phyloP scores from a whole-genome alignment of 2,329 filamentous ascomycete genomes.

The Arthrinium phaeospermum region DNA sequence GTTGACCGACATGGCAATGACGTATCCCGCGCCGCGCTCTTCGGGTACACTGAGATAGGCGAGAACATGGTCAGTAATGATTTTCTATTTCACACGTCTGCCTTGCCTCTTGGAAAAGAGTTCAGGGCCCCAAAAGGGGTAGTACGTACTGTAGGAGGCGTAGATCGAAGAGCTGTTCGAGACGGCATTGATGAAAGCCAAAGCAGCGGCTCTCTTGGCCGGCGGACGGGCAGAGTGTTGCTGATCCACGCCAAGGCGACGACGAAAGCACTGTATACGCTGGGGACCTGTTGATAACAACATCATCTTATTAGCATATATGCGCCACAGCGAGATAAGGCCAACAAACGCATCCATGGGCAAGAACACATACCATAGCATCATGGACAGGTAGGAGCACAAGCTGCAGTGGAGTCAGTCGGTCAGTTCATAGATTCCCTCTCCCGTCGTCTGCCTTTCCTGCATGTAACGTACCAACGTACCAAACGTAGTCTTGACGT shows the following conservation, averaged over 20 bases:
- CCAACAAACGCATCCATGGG: too few relatives aligned
- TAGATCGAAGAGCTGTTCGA: slow-evolving; percentile 75
- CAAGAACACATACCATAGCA: slow-evolving; percentile 64
- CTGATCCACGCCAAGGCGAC: slow-evolving; percentile 77
- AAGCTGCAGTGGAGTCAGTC: slow-evolving; percentile 42
- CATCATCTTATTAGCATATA: slow-evolving; percentile 19
- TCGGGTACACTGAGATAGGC: background rate
- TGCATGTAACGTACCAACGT: slow-evolving; percentile 49
- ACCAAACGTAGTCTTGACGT: slow-evolving; percentile 67
- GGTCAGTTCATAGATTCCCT: too few relatives aligned
- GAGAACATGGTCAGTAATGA: background rate
- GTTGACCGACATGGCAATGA: slow-evolving; percentile 71
- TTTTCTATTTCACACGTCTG: background rate
- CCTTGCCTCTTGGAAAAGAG: background rate
- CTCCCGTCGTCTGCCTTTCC: background rate
- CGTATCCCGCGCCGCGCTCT: slow-evolving; percentile 40
- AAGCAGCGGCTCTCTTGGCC: slow-evolving; percentile 70
- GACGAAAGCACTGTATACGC: slow-evolving; percentile 70
- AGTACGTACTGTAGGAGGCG: slow-evolving; percentile 42
- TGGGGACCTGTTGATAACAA: slow-evolving; percentile 47
- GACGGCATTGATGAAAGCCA: slow-evolving; percentile 79
- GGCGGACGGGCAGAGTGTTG: slow-evolving; percentile 78
- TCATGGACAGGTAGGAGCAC: slow-evolving; percentile 69
- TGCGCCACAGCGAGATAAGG: too few relatives aligned
- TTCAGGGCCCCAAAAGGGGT: background rate